phyloP scores from a whole-genome alignment of 192 early-diverging fungal genomes.

The Coemansia erecta region DNA sequence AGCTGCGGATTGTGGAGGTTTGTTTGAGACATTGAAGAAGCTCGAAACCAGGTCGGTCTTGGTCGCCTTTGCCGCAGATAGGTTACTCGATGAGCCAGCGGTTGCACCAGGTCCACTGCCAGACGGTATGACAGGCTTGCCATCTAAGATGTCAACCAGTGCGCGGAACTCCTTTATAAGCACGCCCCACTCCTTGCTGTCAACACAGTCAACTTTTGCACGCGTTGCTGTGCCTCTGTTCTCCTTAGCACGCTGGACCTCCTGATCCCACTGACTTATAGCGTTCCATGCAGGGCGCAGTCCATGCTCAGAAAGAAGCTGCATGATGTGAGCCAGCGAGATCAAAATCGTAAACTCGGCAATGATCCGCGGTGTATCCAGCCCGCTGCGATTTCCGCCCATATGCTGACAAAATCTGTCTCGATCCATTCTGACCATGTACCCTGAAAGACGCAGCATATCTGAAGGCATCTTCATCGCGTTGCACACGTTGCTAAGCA shows the following conservation, averaged over 20 bases:
- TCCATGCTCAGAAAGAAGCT: slow-evolving; percentile 52
- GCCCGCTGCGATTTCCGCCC: slow-evolving; percentile 7
- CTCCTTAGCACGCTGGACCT: slow-evolving; percentile 31
- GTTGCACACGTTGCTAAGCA: slow-evolving; percentile 41
- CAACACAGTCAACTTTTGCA: slow-evolving; percentile 45
- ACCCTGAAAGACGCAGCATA: slow-evolving; percentile 29
- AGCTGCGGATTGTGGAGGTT: slow-evolving; percentile 4
- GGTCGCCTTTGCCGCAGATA: neutral
- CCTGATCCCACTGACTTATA: slow-evolving; percentile 30
- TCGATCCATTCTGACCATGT: slow-evolving; percentile 34
- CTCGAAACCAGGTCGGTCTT: slow-evolving; percentile 47
- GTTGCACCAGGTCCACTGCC: neutral
- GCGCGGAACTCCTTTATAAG: slow-evolving; percentile 27
- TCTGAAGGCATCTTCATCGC: slow-evolving; percentile 41
- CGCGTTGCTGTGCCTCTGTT: slow-evolving; percentile 28
- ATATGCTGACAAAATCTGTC: slow-evolving; percentile 22
- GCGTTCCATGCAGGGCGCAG: slow-evolving; percentile 43
- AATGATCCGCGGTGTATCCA: slow-evolving; percentile 26
- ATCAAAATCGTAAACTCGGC: slow-evolving; percentile 60
- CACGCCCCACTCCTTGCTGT: slow-evolving; percentile 42
- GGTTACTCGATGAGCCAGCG: neutral
- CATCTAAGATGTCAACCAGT: slow-evolving; percentile 32
- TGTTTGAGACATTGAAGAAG: slow-evolving; percentile 37
- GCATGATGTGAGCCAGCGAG: slow-evolving; percentile 51
- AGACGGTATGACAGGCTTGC: neutral